These are phyloP conservation scores for Cercospora citrullina DNA, from an alignment of 2,329 filamentous ascomycete genomes.

Conservation along the genomic window DNA sequence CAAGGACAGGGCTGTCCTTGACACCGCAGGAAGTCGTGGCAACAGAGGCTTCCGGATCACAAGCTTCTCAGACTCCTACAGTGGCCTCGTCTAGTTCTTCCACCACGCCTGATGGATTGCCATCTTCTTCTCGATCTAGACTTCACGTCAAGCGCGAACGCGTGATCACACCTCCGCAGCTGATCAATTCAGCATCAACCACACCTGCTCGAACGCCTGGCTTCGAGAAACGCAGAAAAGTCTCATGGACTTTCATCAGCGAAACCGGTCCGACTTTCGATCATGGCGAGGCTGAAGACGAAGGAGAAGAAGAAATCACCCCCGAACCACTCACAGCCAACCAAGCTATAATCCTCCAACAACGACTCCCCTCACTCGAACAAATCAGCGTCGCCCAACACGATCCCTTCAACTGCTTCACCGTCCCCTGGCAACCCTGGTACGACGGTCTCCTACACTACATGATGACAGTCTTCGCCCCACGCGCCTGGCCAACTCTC, in stretches of 20 bases:
- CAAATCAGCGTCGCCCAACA: background rate
- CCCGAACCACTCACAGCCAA: background rate
- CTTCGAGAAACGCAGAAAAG: background rate
- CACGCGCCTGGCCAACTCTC: constrained; percentile 37
- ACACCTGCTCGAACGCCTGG: no score
- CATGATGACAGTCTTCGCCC: constrained; percentile 39
- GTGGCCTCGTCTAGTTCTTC: background rate
- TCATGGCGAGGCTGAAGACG: no score
- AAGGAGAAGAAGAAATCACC: background rate
- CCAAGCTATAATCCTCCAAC: background rate
- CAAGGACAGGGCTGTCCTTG: background rate
- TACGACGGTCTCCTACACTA: constrained; percentile 38
- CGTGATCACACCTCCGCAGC: background rate
- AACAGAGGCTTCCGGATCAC: background rate
- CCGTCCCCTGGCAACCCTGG: constrained; percentile 34
- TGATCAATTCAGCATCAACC: background rate
- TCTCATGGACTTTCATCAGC: background rate
- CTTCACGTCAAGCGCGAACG: background rate
- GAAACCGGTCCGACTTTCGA: background rate
- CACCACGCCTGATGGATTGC: background rate
- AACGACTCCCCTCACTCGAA: background rate
- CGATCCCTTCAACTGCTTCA: constrained; percentile 38
- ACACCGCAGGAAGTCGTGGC: background rate
- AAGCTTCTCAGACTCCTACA: background rate
- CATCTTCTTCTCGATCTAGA: background rate